Conservation (phyloP, 2,329 filamentous ascomycete genomes). For the Harringtonia lauricola region DNA sequence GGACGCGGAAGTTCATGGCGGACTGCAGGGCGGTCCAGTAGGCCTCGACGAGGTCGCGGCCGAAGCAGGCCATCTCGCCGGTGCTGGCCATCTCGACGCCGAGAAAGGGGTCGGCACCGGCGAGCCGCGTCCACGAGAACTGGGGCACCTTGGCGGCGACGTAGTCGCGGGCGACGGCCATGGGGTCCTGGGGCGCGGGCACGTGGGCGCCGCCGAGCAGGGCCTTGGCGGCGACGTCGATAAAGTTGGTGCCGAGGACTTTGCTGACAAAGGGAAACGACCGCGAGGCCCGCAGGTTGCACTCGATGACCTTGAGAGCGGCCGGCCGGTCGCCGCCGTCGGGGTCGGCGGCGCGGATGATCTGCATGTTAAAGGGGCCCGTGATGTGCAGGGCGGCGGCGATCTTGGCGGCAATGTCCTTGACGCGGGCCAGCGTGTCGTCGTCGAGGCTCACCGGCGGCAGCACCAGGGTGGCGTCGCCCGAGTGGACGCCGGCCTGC, state of each 20-base stretch:
- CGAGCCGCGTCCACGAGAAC: slow-evolving; percentile 97
- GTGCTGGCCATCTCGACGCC: slow-evolving; percentile 97
- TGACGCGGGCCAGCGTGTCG: slow-evolving; percentile 70
- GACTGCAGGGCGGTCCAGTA: slow-evolving; percentile 97
- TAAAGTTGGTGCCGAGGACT: slow-evolving; percentile 93
- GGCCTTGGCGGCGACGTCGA: slow-evolving; percentile 91
- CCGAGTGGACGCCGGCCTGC: slow-evolving; percentile 94
- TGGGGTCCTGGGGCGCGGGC: slow-evolving; percentile 75
- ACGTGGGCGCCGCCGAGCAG: slow-evolving; percentile 63
- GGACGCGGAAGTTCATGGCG: slow-evolving; percentile 98
- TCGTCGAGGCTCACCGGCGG: slow-evolving; percentile 74
- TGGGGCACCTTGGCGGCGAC: slow-evolving; percentile 96
- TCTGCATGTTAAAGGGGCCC: slow-evolving; percentile 99
- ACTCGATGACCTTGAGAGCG: slow-evolving; percentile 96
- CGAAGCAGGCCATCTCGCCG: slow-evolving; percentile 98
- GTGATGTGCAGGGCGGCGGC: slow-evolving; percentile 96
- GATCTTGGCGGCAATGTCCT: slow-evolving; percentile 93
- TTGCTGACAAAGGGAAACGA: slow-evolving; percentile 99
- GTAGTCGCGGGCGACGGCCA: slow-evolving; percentile 83
- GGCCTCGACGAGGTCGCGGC: slow-evolving; percentile 87
- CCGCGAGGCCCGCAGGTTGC: slow-evolving; percentile 89
- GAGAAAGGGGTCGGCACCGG: slow-evolving; percentile 92
- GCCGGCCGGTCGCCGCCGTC: slow-evolving; percentile 54
- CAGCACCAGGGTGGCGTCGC: slow-evolving; percentile 88
- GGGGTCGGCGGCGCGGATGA: slow-evolving; percentile 95